A percentile compares a stretch with the other conserved stretches of the same genome.
These are phyloP conservation scores for Neoarthrinium moseri DNA, from an alignment of 2,329 filamentous ascomycete species.

Conservation along the genomic window DNA sequence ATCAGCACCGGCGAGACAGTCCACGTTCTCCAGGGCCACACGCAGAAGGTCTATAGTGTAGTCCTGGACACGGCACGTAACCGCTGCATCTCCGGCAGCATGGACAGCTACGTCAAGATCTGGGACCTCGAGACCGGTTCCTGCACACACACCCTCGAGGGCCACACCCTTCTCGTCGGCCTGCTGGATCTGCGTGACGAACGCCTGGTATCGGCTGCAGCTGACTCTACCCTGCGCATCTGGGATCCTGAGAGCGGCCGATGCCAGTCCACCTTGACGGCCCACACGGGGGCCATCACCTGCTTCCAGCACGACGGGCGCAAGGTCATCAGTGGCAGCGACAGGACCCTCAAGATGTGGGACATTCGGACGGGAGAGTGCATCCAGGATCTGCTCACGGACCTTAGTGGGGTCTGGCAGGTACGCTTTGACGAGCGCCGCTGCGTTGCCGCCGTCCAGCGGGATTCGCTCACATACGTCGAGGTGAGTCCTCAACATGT, in stretches of 20 bases:
- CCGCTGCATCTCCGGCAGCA: constrained; percentile 94
- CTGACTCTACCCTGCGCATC: constrained; percentile 90
- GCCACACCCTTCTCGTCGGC: constrained; percentile 88
- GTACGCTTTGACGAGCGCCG: constrained; percentile 95
- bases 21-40: constrained; percentile 82
- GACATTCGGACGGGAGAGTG: constrained; percentile 90
- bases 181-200: constrained; percentile 87
- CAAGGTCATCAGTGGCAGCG: constrained; percentile 95
- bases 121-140: constrained; percentile 90
- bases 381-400: constrained; percentile 87
- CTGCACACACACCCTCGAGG: constrained; percentile 86
- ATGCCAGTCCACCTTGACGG: constrained; percentile 85
- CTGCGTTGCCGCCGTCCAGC: constrained; percentile 94
- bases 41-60: constrained; percentile 94
- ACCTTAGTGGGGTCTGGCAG: constrained; percentile 97
- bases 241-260: constrained; percentile 94
- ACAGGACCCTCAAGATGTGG: constrained; percentile 98
- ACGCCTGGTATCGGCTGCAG: constrained; percentile 89
- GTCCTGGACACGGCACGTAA: constrained; percentile 90
- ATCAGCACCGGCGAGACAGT: constrained; percentile 91
- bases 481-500: constrained; percentile 64
- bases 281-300: constrained; percentile 95
- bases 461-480: constrained; percentile 89
- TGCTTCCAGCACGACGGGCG: constrained; percentile 97
- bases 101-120: constrained; percentile 97